Evolutionary conservation across 768 basidiomycete species (phyloP), one percentile per base, ranked within the genome.

Genomic region (Lactifluus hygrophoroides): DNA sequence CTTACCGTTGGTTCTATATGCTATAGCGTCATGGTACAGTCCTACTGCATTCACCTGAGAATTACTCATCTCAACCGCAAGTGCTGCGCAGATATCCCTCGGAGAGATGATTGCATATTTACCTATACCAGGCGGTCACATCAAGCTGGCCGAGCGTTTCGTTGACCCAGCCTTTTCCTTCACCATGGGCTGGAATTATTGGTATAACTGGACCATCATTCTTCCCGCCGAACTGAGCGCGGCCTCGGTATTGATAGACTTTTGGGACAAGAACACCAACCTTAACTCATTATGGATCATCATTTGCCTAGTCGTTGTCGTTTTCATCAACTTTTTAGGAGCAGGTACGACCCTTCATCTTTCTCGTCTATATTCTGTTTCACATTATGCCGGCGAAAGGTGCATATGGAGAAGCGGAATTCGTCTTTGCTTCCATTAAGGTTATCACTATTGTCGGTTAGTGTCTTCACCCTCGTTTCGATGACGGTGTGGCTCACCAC

Each of bases 101-200:
- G 78, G 84, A 16, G 85, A 86, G 72, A 85, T 88, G 88, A 69
- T 90, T 49, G 81, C 88, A 0, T 90, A 76, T 68, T 77, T 91
- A 8, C 90, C 90, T 0, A 77, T 92, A 56, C 77, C 86, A 27
- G 90, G 90, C 58, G 89, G 81, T 55, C 88, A 90, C 66, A 90
- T 91, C 69, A 87, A 77, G 59, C 71, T 92, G 23, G 84, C 90
- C 0, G 88, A 85, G 69, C 85, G 90, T 27, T 92, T 91, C 65
- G 84, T 91, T 7, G 80, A 88, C 61, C 84, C 81, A 11, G 84
- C 87, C 1, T 73, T 88, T 60, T 85, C 86, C 32, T 75, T 74
- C 66, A 64, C 70, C 28, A 71, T 73, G 68, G 78, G 77, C 21
- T 80, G 78, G 78, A 81, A 79, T 63, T 80, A 80, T 61, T 80